Conservation (phyloP, 441 rosid species). For the Erysimum pusillum region DNA sequence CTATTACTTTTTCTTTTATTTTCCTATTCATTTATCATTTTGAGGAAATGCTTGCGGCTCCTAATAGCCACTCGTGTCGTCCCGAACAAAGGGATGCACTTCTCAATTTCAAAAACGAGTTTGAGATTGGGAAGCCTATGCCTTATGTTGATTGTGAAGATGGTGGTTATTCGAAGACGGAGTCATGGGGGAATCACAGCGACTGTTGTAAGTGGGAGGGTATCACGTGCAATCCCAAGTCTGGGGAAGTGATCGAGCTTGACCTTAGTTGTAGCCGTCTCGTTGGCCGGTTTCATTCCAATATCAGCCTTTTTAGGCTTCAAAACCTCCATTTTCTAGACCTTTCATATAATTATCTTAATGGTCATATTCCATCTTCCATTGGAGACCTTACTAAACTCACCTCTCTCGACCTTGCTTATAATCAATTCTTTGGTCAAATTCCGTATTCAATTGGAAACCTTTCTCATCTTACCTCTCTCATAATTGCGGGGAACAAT, state of each 20-base stretch:
- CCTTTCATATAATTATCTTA: background rate
- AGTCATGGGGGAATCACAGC: slow-evolving; percentile 40
- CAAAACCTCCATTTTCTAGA: slow-evolving; percentile 10
- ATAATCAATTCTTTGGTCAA: background rate
- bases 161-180: background rate
- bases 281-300: slow-evolving; percentile 8
- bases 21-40: too few relatives aligned
- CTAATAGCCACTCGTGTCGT: slow-evolving; percentile 10
- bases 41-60: background rate
- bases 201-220: slow-evolving; percentile 50
- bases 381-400: background rate
- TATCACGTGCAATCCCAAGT: slow-evolving; percentile 28
- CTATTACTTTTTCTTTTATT: too few relatives aligned
- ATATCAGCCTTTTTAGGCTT: slow-evolving; percentile 41
- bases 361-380: background rate
- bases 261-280: slow-evolving; percentile 43
- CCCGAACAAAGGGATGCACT: slow-evolving; percentile 16
- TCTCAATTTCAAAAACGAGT: slow-evolving; percentile 18
- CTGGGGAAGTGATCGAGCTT: slow-evolving; percentile 36
- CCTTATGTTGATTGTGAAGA: background rate
- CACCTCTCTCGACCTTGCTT: background rate
- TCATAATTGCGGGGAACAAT: background rate
- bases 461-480: background rate
- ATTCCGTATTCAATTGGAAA: background rate
- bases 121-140: background rate